Evolutionary conservation across 495 filamentous ascomycete genomes (phyloP), one percentile per base, ranked within the genome.

Genomic region (Filosporella fistucella): DNA sequence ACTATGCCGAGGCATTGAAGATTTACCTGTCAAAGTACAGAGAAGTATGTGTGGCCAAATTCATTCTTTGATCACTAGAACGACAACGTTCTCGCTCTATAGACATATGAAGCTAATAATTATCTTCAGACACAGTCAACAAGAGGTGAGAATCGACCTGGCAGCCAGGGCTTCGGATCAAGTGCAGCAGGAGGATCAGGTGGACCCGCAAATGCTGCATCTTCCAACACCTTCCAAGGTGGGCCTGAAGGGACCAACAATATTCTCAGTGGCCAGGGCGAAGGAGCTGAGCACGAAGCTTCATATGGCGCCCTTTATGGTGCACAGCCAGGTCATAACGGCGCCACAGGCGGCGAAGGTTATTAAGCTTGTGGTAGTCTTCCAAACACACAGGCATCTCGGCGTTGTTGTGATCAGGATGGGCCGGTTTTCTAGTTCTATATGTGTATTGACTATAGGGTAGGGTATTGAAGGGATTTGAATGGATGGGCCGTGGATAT

Each of bases 21-120:
- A 96, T 98, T 52, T 98, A 98, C 63, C 77, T 98, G 44, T 85
- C 91, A 49, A 91, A 96, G 68, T 98, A 97, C 69, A 84, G 93
- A 67, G 93, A 98, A 75, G 91, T 97, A 80, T 82, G 84, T 75
- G 13, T 16, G 20, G 21, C 36, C n/a, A 13, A 29, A 7, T 21
- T 24, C 7, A 41, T 23, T 32, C 13, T 32, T 18, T 20, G 20
- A 11, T 43, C 26, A n/a, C n/a, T n/a, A n/a, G n/a, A n/a, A n/a
- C n/a, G n/a, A n/a, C n/a, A n/a, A n/a, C 36, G 33, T 41, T 40
- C 24, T 49, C 20, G 18, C n/a, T 56, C 20, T 36, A 50, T 48
- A 23, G n/a, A n/a, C n/a, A n/a, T n/a, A n/a, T n/a, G n/a, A n/a
- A 24, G 17, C 44, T 52, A 23, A 54, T 44, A 28, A 36, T 47